Evolutionary conservation across 2,329 filamentous ascomycete genomes (phyloP).

Genomic region (Trichophaea hybrida): DNA sequence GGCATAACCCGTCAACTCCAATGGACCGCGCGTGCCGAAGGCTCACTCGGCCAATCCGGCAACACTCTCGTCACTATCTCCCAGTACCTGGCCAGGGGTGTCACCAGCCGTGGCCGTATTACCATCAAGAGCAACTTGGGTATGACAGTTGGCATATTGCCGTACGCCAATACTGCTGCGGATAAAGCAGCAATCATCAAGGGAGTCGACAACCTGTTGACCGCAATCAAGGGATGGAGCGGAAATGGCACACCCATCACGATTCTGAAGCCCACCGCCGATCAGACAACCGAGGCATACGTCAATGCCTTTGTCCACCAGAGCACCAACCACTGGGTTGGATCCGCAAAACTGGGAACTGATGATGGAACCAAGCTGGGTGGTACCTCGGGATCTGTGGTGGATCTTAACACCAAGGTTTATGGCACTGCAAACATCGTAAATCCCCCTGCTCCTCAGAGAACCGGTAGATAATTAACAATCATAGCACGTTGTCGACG

Average conservation of each 20-base stretch:
- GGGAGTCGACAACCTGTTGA: conserved; percentile 47
- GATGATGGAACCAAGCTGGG: conserved; percentile 40
- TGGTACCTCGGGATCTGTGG: conserved; percentile 41
- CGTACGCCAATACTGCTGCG: conserved; percentile 44
- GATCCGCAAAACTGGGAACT: conserved; percentile 47
- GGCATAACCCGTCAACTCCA: conserved; percentile 49
- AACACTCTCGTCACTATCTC: conserved; percentile 36
- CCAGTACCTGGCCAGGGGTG: conserved; percentile 40
- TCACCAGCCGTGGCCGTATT: conserved; percentile 37
- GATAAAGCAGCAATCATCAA: conserved; percentile 51
- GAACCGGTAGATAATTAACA: not conserved
- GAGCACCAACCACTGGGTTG: conserved; percentile 31
- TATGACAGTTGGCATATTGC: conserved; percentile 41
- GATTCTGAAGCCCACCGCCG: conserved; percentile 41
- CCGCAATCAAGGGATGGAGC: conserved; percentile 40
- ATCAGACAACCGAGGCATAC: conserved; percentile 37
- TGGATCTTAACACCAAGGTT: conserved; percentile 48
- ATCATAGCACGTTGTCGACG: conserved; percentile 47
- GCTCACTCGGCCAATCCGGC: conserved; percentile 34
- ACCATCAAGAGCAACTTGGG: conserved; percentile 31
- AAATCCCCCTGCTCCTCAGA: not conserved
- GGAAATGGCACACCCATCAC: conserved; percentile 34
- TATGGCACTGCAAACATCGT: conserved; percentile 51
- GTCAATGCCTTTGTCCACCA: conserved; percentile 18
- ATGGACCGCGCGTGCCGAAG: conserved; percentile 51